Base-by-base conservation (phyloP, 2,329 filamentous ascomycete genomes). In the Colletotrichum truncatum region DNA sequence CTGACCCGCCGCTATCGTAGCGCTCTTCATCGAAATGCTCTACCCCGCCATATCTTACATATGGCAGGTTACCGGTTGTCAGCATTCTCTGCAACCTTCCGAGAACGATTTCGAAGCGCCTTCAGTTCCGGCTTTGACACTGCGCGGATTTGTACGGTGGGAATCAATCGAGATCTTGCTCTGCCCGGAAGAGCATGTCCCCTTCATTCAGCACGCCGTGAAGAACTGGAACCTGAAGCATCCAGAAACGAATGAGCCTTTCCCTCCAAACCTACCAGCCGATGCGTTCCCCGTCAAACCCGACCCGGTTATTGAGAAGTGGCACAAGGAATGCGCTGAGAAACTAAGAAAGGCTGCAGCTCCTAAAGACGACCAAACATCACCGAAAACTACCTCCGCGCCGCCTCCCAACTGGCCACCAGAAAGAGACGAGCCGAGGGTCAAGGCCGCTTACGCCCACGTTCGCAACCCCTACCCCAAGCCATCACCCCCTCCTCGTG, bases 121-220 rank as follows among this genome's bases (percentile, higher is more conserved):
- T 0, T 89, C 87, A 0, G 86, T 98, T 41, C 96, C 96, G 0
- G 93, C 94, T 12, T 81, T 99, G 60, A 97, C 95, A 34, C 84
- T 86, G 0, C 87, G 89, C 73, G 96, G 96, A 39, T 99, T 97
- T 76, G 92, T 95, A 43, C 90, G 93, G 75, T 99, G 95, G 95
- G 91, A 97, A 81, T 93, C 93, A 0, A 92, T 98, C 59, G 93
- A 98, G 79, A 86, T 97, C 21, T 82, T 98, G 34, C 86, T 98
- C 2, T 92, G 90, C 2, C 96, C 96, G 0, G 91, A 96, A 70
- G 93, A 97, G 72, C 94, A 98, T 79, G 91, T 94, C 1, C 88
- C 89, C 0, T 95, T 94, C 71, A 78, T 99, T 23, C 93, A 96
- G 72, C 90, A 88, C 72, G 93, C 94, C 0, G 91, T 97, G 4